Conservation (phyloP, 345 rosid genomes). For the Boechera retrofracta region DNA sequence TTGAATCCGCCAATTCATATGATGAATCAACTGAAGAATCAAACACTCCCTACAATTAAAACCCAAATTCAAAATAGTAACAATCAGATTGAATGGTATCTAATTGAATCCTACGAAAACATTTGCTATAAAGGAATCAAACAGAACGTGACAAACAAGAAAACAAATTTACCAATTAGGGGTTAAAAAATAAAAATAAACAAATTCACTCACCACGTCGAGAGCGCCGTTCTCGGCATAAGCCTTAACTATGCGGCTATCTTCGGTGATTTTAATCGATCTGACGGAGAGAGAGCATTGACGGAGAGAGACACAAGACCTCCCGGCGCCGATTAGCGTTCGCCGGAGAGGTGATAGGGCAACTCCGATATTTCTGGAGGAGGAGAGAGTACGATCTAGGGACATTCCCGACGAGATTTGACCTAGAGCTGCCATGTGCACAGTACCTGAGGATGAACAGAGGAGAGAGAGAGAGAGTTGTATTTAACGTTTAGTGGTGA, state of each 20-base stretch:
- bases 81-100: not conserved
- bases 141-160: constrained; percentile 28
- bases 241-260: constrained; percentile 29
- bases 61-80: constrained; percentile 7
- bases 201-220: constrained; percentile 49
- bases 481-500: constrained; percentile 9
- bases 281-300: constrained; percentile 45
- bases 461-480: constrained; percentile 14
- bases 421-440: constrained; percentile 46
- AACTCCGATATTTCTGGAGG: constrained; percentile 46
- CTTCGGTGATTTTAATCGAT: constrained; percentile 49
- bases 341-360: constrained; percentile 29
- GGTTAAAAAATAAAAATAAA: not conserved
- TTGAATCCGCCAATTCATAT: constrained; percentile 44
- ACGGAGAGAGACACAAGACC: constrained; percentile 32
- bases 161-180: not conserved
- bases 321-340: constrained; percentile 19
- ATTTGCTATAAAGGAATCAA: not conserved
- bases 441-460: constrained; percentile 35
- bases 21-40: constrained; percentile 44
- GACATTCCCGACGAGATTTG: constrained; percentile 45
- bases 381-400: constrained; percentile 49
- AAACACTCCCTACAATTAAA: constrained; percentile 51
- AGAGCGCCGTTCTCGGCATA: constrained; percentile 53
- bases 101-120: not conserved